Base-by-base conservation (phyloP, 2,329 filamentous ascomycete species). In the Aspergillus niger region DNA sequence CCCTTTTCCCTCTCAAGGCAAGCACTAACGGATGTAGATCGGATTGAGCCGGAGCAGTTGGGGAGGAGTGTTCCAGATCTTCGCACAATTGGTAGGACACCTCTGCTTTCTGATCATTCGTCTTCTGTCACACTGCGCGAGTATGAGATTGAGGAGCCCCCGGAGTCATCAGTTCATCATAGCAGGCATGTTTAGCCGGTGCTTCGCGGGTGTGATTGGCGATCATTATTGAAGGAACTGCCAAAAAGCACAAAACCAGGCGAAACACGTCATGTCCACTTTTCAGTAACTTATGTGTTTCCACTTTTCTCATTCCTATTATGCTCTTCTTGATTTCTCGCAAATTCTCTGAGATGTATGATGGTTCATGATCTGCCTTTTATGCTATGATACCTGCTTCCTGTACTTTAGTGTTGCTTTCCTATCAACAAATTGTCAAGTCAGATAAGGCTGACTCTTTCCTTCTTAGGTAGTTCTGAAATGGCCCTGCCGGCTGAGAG, bases 61-160 rank as follows among this genome's bases (percentile, higher is more conserved):
- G 67, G 64, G 53, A 65, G 63, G 61, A 67, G 68, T 52, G 65
- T 67, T 60, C 69, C 70, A 15, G 69, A 74, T 60, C 61, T 70
- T 56, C 69, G 62, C 20, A 57, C 61, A 51, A 59, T 65, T 62
- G 74, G 76, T 77, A 77, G 67, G 76, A 65, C 67, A 55, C 65
- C 69, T 58, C 65, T 75, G 61, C 70, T 77, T 60, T 71, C 74
- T 62, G 60, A 28, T 32, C 48, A 69, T 36, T 65, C 69, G 52
- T 67, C 69, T 54, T 64, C 68, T 59, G 60, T 72, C 57, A 73
- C 70, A 13, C 64, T 77, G 68, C 70, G 55, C 54, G 67, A 74
- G 38, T 76, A 77, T 63, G 73, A 77, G 67, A 66, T 78, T 61
- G 77, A 78, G 65, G 76, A 78, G 66, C 68, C 71, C 38, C 48